A percentile compares a stretch with the other conserved stretches of the same genome.
Conservation (phyloP, 2,329 filamentous ascomycete genomes). For the Neofusicoccum cordaticola region DNA sequence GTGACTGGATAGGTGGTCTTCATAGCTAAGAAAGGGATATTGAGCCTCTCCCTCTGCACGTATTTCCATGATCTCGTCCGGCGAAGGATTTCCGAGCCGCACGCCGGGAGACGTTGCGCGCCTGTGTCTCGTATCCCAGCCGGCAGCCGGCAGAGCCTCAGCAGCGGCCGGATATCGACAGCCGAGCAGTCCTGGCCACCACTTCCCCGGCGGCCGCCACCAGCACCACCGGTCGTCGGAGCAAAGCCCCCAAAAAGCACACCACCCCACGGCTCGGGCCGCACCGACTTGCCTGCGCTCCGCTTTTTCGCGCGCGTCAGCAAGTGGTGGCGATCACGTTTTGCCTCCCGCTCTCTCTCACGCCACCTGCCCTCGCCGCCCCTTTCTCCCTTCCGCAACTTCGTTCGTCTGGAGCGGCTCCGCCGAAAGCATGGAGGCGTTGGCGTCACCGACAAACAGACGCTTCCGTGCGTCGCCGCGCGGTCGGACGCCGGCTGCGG, state of each 20-base stretch:
- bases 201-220: background rate
- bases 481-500: background rate
- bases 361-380: background rate
- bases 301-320: background rate
- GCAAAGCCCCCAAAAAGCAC: background rate
- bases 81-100: no score
- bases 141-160: background rate
- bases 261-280: background rate
- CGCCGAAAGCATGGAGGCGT: background rate
- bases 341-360: background rate
- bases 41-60: no score
- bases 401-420: background rate
- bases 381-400: background rate
- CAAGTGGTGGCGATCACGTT: background rate
- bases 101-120: background rate
- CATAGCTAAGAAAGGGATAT: no score
- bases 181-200: background rate
- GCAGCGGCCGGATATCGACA: background rate
- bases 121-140: background rate
- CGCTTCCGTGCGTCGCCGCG: no score
- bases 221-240: background rate
- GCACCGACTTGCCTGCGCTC: background rate
- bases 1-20: no score
- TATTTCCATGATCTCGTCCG: no score
- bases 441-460: background rate